A percentile compares a stretch with the other conserved stretches of the same genome.
phyloP scores from a whole-genome alignment of 306 rosid genomes.

The Medicago truncatula region DNA sequence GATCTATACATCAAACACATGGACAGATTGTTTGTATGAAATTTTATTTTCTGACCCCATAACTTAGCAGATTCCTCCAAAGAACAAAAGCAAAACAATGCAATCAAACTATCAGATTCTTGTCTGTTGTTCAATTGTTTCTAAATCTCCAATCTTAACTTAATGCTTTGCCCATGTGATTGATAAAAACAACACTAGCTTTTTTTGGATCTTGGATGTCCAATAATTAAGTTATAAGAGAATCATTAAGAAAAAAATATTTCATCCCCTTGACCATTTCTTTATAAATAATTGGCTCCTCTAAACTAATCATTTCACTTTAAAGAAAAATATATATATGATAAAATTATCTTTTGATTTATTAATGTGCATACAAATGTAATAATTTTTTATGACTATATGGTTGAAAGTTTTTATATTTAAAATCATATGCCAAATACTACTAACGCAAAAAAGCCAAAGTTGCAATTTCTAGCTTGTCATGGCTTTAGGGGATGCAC shows the following conservation, averaged over 20 bases:
- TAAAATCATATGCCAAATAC: background rate
- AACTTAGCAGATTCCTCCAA: slow-evolving; percentile 32
- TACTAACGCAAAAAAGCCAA: background rate
- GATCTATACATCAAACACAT: slow-evolving; percentile 42
- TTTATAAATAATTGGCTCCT: background rate
- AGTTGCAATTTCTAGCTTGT: slow-evolving; percentile 15
- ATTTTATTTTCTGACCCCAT: slow-evolving; percentile 34
- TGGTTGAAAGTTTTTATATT: background rate
- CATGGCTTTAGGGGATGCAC: slow-evolving; percentile 34
- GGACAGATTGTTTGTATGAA: slow-evolving; percentile 32
- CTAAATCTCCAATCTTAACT: slow-evolving; percentile 44
- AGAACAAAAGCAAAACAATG: slow-evolving; percentile 44
- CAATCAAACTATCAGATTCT: slow-evolving; percentile 57
- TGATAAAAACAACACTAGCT: slow-evolving; percentile 44
- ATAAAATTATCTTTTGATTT: background rate
- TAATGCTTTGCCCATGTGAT: slow-evolving; percentile 57
- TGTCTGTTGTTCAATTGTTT: slow-evolving; percentile 55
- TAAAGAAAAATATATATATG: background rate
- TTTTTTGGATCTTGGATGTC: slow-evolving; percentile 45
- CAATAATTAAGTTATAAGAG: background rate
- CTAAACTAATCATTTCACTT: background rate
- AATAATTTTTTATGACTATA: background rate
- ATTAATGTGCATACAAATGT: background rate
- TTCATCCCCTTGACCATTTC: background rate
- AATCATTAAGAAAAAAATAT: background rate